Evolutionary conservation across 345 rosid species (phyloP).

Genomic region (Camelina laxa): DNA sequence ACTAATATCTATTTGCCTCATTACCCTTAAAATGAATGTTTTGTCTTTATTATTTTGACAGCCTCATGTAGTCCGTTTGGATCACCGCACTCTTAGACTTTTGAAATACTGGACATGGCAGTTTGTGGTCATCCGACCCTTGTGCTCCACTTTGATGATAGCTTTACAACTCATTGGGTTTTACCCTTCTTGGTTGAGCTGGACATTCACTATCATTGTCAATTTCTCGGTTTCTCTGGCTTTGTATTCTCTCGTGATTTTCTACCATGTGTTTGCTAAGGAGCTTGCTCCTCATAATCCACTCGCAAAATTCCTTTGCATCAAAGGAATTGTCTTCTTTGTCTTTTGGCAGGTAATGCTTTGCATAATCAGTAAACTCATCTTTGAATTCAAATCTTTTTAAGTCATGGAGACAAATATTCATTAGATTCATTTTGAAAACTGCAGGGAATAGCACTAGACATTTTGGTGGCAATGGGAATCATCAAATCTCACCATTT

Average conservation of each 20-base stretch:
- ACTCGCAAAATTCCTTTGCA: constrained; percentile 95
- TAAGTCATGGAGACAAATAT: not conserved
- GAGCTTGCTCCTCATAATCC: constrained; percentile 94
- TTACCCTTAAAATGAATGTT: not conserved
- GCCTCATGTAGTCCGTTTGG: constrained; percentile 76
- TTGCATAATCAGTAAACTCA: not conserved
- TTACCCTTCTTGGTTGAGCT: constrained; percentile 93
- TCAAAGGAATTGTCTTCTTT: constrained; percentile 97
- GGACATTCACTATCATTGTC: constrained; percentile 89
- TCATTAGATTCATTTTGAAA: not conserved
- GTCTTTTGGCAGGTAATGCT: constrained; percentile 95
- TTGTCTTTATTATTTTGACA: constrained; percentile 43
- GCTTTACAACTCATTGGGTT: constrained; percentile 62
- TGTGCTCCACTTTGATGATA: constrained; percentile 87
- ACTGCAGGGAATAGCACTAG: constrained; percentile 76
- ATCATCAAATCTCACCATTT: constrained; percentile 76
- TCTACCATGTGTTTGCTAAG: constrained; percentile 94
- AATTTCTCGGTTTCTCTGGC: constrained; percentile 91
- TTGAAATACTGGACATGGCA: constrained; percentile 99
- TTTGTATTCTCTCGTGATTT: constrained; percentile 77
- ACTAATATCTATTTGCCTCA: not conserved
- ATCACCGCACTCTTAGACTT: constrained; percentile 71
- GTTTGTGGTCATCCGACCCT: constrained; percentile 81
- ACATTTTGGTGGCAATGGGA: constrained; percentile 70
- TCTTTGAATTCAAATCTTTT: not conserved